A percentile compares a stretch with the other conserved stretches of the same genome.
Conservation (phyloP, 1,284 basidiomycete species). For the Lentinus polychrous region DNA sequence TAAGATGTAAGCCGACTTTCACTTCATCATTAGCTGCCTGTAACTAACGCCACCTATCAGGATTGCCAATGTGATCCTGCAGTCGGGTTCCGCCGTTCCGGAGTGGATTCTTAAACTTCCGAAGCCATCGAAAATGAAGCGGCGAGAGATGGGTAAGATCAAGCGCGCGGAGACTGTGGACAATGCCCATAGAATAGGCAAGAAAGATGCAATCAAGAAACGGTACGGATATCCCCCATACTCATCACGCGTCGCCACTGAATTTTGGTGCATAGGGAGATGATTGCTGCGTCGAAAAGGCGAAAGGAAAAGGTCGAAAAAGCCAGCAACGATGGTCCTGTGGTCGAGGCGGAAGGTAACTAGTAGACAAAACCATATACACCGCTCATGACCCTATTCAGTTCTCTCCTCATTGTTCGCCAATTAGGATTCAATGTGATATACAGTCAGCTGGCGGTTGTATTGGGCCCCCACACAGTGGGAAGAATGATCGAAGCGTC, state of each 20-base stretch:
- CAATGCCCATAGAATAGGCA: constrained; percentile 65
- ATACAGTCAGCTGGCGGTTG: too few species aligned
- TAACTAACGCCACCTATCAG: constrained; percentile 34
- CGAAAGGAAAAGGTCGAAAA: constrained; percentile 15
- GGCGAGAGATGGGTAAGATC: constrained; percentile 77
- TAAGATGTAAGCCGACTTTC: constrained; percentile 63
- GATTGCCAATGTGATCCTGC: constrained; percentile 90
- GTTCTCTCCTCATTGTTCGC: neutral
- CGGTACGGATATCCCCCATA: constrained; percentile 36
- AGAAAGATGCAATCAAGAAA: constrained; percentile 67
- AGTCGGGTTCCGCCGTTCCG: constrained; percentile 84
- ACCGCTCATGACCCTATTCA: neutral
- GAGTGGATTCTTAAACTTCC: constrained; percentile 87
- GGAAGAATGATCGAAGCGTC: too few species aligned
- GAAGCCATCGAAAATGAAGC: constrained; percentile 86
- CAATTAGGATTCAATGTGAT: too few species aligned
- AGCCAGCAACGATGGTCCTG: neutral
- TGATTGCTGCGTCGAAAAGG: constrained; percentile 55
- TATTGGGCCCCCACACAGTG: too few species aligned
- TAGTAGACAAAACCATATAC: neutral
- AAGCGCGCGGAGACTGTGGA: constrained; percentile 76
- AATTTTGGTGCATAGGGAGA: constrained; percentile 43
- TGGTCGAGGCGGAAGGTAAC: neutral
- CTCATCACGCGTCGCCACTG: constrained; percentile 6
- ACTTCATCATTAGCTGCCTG: constrained; percentile 2